Base-by-base conservation (phyloP, 2,329 filamentous ascomycete species). In the Pyrenophora teres region DNA sequence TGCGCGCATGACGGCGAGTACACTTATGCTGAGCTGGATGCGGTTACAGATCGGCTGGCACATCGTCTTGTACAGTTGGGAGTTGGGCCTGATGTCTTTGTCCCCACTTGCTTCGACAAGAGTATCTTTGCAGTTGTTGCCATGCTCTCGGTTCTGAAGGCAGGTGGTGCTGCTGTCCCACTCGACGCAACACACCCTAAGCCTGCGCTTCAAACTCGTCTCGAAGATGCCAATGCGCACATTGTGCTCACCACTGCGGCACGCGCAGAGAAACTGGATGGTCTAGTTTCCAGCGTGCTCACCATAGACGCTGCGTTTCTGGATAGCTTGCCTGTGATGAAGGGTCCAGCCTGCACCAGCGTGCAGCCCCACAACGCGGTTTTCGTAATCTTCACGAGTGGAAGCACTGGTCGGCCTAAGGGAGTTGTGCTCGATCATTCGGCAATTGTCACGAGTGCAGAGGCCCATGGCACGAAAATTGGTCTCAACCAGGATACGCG, bases 21-120 rank as follows among this genome's bases (percentile, higher is more conserved):
- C 33, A 71, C 68, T 0, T 73, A 74, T 47, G 61, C 54, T 2
- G 62, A 72, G 46, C 61, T 74, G 6, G 63, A 67, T 19, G 47
- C 35, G 1, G 47, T 61, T 10, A 57, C 68, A 3, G 59, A 68
- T 31, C 60, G 61, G 9, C 54, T 73, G 1, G 68, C 70, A 15
- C 64, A 65, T 44, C 52, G 68, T 46, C 63, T 74, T 9, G 54
- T 65, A 2, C 48, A 65, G 13, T 57, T 71, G 7, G 72, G 70
- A 5, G 59, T 72, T 31, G 61, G 60, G 1, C 67, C 67, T 6
- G 69, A 72, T 41, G 46, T 64, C 0, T 69, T 72, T 32, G 69
- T 76, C 0, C 69, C 73, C 3, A 65, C 72, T 2, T 72, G 72
- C 44, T 74, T 76, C 36, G 72, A 75, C 39, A 76, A 76, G 57